Base-by-base conservation (phyloP, 2,329 filamentous ascomycete species). In the Arthrobotrys pseudoclavata region DNA sequence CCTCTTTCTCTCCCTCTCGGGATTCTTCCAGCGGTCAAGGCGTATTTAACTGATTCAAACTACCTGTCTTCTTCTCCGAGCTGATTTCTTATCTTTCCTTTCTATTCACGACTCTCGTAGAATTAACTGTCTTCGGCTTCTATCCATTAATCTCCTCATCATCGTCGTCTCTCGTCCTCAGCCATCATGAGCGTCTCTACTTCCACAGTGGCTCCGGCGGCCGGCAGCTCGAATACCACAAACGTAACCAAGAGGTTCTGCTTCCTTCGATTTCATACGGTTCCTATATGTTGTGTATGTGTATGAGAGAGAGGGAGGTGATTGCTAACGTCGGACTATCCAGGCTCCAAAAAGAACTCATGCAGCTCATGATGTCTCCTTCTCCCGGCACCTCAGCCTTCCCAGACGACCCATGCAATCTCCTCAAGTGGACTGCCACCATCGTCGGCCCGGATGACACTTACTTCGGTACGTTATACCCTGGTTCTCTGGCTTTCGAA, bases 281-380 rank as follows among this genome's bases (percentile, higher is more conserved):
- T 9, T 45, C 42, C 42, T 45, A 20, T n/a, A 45, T 45, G 42
- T 9, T 3, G 15, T 3, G 15, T 15, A 18, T n/a, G n/a, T n/a
- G n/a, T n/a, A n/a, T n/a, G n/a, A 9, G 2, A 45, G 15, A 3
- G n/a, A 18, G 15, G 10, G 2, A 20, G 4, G 10, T 7, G 15
- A n/a, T 18, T 45, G 42, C 52, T 67, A 26, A 70, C 18, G 12
- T 20, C 12, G 18, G 5, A 40, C 15, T 10, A 12, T 26, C 50
- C 15, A 98, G 96, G 82, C 88, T 99, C 71, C 96, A 99, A 85
- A 96, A 94, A 60, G 96, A 99, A 85, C 88, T 99, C 81, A 98
- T 99, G 95, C 91, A 96, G 84, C 90, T 99, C 81, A 98, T 99
- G 96, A 94, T 94, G 82, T 94, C 94, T 48, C 91, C 94, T 1